Evolutionary conservation across 2,329 filamentous ascomycete species (phyloP).

Genomic region (Apiospora malaysiana): DNA sequence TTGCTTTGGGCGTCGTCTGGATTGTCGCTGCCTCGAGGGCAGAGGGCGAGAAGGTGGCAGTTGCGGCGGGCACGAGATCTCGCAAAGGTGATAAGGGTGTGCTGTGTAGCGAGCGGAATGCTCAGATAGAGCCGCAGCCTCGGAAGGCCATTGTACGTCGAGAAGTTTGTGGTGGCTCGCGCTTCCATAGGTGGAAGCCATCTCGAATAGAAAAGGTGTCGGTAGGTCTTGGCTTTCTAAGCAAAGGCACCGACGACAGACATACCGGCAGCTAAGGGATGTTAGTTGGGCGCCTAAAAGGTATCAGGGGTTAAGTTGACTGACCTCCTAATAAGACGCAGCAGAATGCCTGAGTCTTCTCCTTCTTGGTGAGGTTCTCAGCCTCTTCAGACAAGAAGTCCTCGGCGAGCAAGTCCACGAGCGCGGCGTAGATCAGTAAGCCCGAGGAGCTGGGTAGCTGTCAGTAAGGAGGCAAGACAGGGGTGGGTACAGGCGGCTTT

Average conservation of each 20-base stretch:
- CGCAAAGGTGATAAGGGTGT: slow-evolving; percentile 11
- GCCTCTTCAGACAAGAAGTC: slow-evolving; percentile 69
- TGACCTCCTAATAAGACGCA: slow-evolving; percentile 57
- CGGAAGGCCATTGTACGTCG: background rate
- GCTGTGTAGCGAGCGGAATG: slow-evolving; percentile 9
- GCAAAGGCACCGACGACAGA: slow-evolving; percentile 54
- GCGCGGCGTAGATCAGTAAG: slow-evolving; percentile 65
- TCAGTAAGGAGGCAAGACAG: background rate
- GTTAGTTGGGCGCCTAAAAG: slow-evolving; percentile 28
- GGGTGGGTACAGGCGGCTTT: too few relatives aligned
- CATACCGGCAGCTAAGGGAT: slow-evolving; percentile 48
- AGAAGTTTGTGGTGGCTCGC: background rate
- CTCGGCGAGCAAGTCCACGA: slow-evolving; percentile 68
- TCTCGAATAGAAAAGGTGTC: background rate
- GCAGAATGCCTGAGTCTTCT: slow-evolving; percentile 59
- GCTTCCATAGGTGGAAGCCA: background rate
- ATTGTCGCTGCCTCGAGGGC: background rate
- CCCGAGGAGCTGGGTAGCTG: slow-evolving; percentile 57
- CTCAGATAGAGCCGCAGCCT: slow-evolving; percentile 2
- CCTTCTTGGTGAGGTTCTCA: slow-evolving; percentile 54
- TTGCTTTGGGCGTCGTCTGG: background rate
- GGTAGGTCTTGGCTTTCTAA: slow-evolving; percentile 32
- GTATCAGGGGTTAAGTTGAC: slow-evolving; percentile 30
- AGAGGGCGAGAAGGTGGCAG: background rate
- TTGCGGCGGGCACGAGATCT: slow-evolving; percentile 8